Percentiles rank a stretch among this genome's conserved stretches.
phyloP scores from a whole-genome alignment of 345 rosid species.

The Geranium rotundifolium region DNA sequence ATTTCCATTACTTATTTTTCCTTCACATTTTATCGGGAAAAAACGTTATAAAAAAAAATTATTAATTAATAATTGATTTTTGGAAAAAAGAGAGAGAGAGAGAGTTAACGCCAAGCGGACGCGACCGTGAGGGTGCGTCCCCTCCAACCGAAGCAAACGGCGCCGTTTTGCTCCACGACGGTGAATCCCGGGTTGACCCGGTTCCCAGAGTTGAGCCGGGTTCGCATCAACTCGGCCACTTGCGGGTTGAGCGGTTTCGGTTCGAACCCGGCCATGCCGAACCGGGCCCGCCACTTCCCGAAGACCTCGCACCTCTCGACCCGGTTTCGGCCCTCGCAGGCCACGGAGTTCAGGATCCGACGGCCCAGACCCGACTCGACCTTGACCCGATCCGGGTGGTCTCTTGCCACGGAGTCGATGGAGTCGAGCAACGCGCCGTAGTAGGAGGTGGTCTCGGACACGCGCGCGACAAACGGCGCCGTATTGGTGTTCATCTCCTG shows the following conservation, averaged over 20 bases:
- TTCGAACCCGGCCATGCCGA: constrained; percentile 92
- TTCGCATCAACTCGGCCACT: constrained; percentile 49
- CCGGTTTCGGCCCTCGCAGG: constrained; percentile 81
- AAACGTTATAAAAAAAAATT: too few species aligned
- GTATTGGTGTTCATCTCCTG: constrained; percentile 38
- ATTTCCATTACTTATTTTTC: too few species aligned
- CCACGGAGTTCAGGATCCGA: constrained; percentile 59
- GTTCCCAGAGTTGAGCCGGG: constrained; percentile 31
- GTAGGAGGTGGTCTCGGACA: constrained; percentile 21
- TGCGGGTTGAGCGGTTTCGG: constrained; percentile 35
- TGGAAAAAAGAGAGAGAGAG: neutral
- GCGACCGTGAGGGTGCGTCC: constrained; percentile 84
- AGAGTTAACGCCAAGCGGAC: constrained; percentile 86
- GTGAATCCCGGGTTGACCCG: constrained; percentile 58
- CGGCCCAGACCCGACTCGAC: constrained; percentile 63
- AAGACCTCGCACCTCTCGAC: constrained; percentile 88
- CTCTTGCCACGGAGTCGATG: constrained; percentile 43
- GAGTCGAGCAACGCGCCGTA: constrained; percentile 78
- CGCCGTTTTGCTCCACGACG: constrained; percentile 71
- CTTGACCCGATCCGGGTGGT: constrained; percentile 30
- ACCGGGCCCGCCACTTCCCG: constrained; percentile 92
- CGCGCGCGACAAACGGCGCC: constrained; percentile 36
- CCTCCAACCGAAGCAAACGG: constrained; percentile 80
- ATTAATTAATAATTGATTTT: too few species aligned
- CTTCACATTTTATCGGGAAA: too few species aligned